Conservation (phyloP, 139 green algal genomes). For the Closterium sp. region DNA sequence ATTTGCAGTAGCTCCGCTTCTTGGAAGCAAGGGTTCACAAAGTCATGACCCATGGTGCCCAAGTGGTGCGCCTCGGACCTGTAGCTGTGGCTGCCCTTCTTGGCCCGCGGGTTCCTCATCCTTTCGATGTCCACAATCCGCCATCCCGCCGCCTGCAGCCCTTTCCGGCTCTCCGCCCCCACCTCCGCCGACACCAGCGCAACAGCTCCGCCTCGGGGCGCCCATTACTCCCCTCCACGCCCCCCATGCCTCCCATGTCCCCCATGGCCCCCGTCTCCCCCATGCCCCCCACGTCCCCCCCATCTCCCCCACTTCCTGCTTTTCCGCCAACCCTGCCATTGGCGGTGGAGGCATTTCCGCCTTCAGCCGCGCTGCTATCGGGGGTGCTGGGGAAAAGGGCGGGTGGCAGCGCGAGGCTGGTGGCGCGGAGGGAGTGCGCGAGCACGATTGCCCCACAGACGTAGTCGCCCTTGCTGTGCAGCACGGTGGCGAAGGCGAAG, state of each 20-base stretch:
- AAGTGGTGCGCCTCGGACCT: too few species aligned
- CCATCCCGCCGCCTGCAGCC: neutral
- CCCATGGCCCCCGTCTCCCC: too few species aligned
- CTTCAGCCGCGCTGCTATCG: neutral
- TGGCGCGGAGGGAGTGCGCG: neutral
- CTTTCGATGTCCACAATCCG: neutral
- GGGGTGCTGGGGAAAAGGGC: neutral
- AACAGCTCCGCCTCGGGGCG: neutral
- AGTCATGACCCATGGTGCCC: too few species aligned
- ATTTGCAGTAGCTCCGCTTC: too few species aligned
- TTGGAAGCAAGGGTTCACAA: too few species aligned
- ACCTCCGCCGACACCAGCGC: neutral
- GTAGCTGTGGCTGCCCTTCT: neutral
- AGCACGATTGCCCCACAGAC: neutral
- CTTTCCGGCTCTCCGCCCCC: neutral
- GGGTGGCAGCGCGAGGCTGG: neutral
- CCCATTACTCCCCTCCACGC: too few species aligned
- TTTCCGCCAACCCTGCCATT: too few species aligned
- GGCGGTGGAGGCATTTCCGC: too few species aligned
- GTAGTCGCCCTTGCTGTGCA: neutral
- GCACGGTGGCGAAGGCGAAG: neutral
- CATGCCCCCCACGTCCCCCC: too few species aligned
- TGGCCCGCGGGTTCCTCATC: neutral
- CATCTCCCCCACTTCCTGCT: too few species aligned
- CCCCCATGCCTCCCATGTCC: too few species aligned